Conservation (phyloP, 2,329 filamentous ascomycete species). For the Exophiala mesophila region DNA sequence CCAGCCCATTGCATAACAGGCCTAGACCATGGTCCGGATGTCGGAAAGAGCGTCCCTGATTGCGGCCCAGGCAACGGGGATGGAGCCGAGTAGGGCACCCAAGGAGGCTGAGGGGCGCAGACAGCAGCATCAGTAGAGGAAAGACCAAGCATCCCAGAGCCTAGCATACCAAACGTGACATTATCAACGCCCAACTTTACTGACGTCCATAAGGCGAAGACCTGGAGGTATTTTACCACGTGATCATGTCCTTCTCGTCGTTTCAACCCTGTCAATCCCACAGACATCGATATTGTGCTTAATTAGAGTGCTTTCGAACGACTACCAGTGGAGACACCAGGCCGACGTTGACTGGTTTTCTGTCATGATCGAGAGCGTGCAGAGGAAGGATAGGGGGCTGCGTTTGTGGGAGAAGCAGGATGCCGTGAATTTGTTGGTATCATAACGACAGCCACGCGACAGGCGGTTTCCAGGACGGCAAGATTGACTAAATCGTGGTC, state of each 20-base stretch:
- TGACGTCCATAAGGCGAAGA: conserved; percentile 56
- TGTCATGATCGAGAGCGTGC: conserved; percentile 6
- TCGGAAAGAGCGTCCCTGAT: conserved; percentile 59
- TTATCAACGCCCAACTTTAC: conserved; percentile 61
- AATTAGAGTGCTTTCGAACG: conserved; percentile 38
- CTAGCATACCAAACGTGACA: conserved; percentile 60
- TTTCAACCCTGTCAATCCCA: conserved; percentile 56
- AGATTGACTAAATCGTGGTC: no score
- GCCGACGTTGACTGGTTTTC: conserved; percentile 2
- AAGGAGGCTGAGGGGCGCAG: conserved; percentile 55
- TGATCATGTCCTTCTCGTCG: conserved; percentile 50
- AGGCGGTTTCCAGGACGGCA: no score
- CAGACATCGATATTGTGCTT: conserved; percentile 51
- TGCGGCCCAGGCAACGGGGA: conserved; percentile 56
- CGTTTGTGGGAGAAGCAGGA: no score
- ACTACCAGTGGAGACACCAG: neutral
- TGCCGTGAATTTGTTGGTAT: no score
- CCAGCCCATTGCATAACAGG: conserved; percentile 61
- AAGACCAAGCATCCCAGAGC: conserved; percentile 54
- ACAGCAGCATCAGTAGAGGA: conserved; percentile 55
- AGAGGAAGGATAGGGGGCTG: no score
- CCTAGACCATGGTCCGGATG: conserved; percentile 58
- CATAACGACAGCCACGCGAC: no score
- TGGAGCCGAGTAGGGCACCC: conserved; percentile 51
- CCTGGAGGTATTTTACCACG: conserved; percentile 50